These are phyloP conservation scores for Eremochloa ophiuroides DNA, from an alignment of 176 grass and related monocot species.

Conservation along the genomic window DNA sequence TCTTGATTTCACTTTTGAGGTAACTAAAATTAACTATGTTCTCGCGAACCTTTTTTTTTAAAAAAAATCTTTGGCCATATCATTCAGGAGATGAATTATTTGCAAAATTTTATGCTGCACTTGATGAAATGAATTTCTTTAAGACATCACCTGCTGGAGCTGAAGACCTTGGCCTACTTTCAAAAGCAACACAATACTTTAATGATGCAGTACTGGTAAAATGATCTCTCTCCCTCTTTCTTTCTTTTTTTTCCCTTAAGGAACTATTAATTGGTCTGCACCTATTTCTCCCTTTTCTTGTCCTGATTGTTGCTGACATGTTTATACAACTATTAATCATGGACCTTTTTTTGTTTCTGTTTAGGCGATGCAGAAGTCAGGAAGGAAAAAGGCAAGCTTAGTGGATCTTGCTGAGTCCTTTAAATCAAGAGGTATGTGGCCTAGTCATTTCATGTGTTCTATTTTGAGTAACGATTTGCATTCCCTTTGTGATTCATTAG, in stretches of 20 bases:
- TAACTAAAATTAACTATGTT: conserved; percentile 13
- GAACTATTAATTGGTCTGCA: background rate
- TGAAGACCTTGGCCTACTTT: conserved; percentile 57
- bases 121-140: conserved; percentile 75
- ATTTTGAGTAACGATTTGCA: background rate
- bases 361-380: conserved; percentile 47
- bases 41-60: background rate
- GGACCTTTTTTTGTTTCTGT: background rate
- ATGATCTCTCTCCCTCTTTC: background rate
- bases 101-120: conserved; percentile 63
- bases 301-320: background rate
- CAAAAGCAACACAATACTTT: conserved; percentile 62
- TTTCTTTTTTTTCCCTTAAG: background rate
- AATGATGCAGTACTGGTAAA: conserved; percentile 52
- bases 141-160: conserved; percentile 40
- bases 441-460: background rate
- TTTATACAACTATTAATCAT: background rate
- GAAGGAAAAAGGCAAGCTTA: conserved; percentile 39
- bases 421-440: conserved; percentile 62
- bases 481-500: background rate
- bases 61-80: background rate
- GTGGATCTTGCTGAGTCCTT: conserved; percentile 63
- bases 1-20: conserved; percentile 2
- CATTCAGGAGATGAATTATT: conserved; percentile 59
- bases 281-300: background rate